A percentile compares a stretch with the other conserved stretches of the same genome.
Conservation (phyloP, 768 basidiomycete species). For the Tulasnella sp. region DNA sequence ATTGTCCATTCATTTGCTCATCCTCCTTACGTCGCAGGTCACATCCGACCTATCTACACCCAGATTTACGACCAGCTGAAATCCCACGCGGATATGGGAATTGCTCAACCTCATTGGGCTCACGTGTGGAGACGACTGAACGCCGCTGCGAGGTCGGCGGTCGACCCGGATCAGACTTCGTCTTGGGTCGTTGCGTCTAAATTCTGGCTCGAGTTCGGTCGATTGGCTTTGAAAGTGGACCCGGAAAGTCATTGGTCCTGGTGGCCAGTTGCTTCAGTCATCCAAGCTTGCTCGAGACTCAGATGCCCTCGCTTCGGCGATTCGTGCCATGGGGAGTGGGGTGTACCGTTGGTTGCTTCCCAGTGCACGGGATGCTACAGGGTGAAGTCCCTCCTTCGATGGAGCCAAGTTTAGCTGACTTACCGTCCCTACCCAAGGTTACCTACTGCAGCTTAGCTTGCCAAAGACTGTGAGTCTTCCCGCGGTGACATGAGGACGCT, state of each 20-base stretch:
- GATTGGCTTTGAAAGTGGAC: background rate
- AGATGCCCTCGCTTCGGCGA: background rate
- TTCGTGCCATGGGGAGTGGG: background rate
- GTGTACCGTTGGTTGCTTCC: background rate
- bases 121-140: background rate
- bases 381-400: background rate
- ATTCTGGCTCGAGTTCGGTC: background rate
- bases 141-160: background rate
- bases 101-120: background rate
- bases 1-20: background rate
- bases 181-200: background rate
- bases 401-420: background rate
- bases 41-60: background rate
- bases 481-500: background rate
- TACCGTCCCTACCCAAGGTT: background rate
- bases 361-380: background rate
- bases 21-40: background rate
- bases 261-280: background rate
- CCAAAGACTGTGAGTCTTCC: background rate
- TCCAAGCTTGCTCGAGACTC: background rate
- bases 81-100: background rate
- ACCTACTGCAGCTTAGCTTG: background rate
- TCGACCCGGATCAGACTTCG: background rate
- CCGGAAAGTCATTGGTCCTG: background rate
- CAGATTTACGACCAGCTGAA: background rate